Evolutionary conservation across 768 basidiomycete species (phyloP), one percentile per base, ranked within the genome.

Genomic region (Cubamyces lactineus): DNA sequence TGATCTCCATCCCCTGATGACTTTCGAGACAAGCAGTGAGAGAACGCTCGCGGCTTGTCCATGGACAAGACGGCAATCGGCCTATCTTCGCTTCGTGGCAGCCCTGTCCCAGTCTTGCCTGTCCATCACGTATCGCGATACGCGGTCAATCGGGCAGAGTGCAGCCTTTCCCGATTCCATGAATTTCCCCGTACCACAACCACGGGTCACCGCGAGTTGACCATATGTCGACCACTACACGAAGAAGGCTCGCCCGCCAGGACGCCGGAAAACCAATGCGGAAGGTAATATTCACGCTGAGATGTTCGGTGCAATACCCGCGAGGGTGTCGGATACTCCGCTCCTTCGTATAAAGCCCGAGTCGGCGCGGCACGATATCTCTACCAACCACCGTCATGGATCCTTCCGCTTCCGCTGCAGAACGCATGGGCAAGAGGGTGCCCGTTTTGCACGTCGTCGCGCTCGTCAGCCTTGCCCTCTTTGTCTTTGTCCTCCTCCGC

Each of bases 401-500:
- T 48, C 45, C 13, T 21, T 56, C 13, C 26, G 42, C 24, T 41
- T 23, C 19, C 45, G n/a, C 34, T 11, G 34, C 23, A 30, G n/a
- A 46, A 23, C 13, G 26, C n/a, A 16, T 17, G 24, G 9, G 11
- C 39, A 26, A 21, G 40, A 52, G 57, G 50, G 24, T 28, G 15
- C 42, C 55, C 55, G 48, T 57, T 38, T 13, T 57, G 8, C 55
- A 52, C 54, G 61, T 57, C 50, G 40, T 56, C 30, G 47, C 59
- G 42, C 58, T 54, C 28, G 42, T 60, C 48, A 54, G 58, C 48
- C 24, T 64, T 38, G 62, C 59, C 21, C 59, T 57, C 26, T 53
- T 62, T 39, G 47, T 70, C 26, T 53, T 70, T 48, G 61, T 64
- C 24, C 48, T 64, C 47, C 23, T 48, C n/a, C 63, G 63, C 30